Base-by-base conservation (phyloP, 306 rosid species). In the Quercus parvula region DNA sequence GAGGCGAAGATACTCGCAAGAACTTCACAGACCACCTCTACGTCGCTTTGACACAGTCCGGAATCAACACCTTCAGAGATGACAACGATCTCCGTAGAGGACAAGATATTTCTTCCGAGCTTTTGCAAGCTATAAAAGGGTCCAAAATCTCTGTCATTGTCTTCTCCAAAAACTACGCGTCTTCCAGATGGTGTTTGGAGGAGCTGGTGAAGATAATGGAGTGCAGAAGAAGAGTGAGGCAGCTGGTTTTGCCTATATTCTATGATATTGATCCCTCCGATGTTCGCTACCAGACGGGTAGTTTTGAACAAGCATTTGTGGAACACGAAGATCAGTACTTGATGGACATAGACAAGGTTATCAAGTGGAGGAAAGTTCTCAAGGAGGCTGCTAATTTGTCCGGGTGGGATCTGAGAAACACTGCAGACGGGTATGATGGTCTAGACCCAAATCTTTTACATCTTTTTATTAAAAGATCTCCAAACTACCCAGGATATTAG, bases 151-250 rank as follows among this genome's bases (percentile, higher is more conserved):
- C 61, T 6, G 56, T 77, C 31, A 30, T 66, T 3, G 74, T 66
- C 2, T 77, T 77, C 66, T 77, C 80, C 0, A 17, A 14, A 0
- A 46, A 54, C 17, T 77, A 64, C 3, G 80, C 80, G 0, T 62
- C 15, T 5, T 77, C 80, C 13, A 20, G 55, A 8, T 66, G 74
- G 80, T 77, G 80, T 20, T 38, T 77, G 66, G 80, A 77, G 4
- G 80, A 77, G 20, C 33, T 77, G 2, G 80, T 52, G 22, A 77
- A 77, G 35, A 77, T 77, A 33, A 77, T 76, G 59, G 79, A 76
- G 27, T 76, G 79, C 18, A 20, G 71, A 4, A 63, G 72, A 49
- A 76, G 62, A 11, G 35, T 33, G 13, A 64, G 66, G 15, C 74
- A 77, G 31, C 11, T 64, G 22, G 74, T 66, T 19, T 19, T 77